phyloP scores from a whole-genome alignment of 1,139 yeast genomes.

The Kurtzmaniella quercitrusa region DNA sequence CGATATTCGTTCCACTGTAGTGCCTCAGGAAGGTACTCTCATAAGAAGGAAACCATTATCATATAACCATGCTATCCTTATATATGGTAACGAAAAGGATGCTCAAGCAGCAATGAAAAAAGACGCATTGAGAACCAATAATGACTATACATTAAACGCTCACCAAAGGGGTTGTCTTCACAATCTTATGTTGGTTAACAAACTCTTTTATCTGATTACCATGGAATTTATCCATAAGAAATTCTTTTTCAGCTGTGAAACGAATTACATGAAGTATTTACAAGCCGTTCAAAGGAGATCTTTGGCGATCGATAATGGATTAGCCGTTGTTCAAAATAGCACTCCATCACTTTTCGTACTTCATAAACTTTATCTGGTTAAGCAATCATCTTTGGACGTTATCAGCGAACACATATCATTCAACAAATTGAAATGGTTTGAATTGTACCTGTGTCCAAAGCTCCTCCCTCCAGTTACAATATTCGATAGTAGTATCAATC shows the following conservation, averaged over 20 bases:
- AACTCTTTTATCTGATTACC: slow-evolving; percentile 58
- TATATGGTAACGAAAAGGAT: slow-evolving; percentile 44
- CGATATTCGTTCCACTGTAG: slow-evolving; percentile 41
- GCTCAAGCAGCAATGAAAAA: slow-evolving; percentile 51
- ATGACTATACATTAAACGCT: slow-evolving; percentile 7
- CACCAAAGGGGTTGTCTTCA: slow-evolving; percentile 26
- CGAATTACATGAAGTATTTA: slow-evolving; percentile 44
- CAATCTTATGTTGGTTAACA: slow-evolving; percentile 66
- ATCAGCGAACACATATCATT: slow-evolving; percentile 30
- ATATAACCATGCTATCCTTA: slow-evolving; percentile 47
- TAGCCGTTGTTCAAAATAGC: slow-evolving; percentile 6
- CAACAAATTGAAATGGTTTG: slow-evolving; percentile 58
- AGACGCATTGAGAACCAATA: slow-evolving; percentile 13
- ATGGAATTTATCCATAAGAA: slow-evolving; percentile 50
- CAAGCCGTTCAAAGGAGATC: neutral
- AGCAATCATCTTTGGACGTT: slow-evolving; percentile 23
- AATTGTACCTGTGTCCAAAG: slow-evolving; percentile 79
- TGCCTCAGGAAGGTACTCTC: slow-evolving; percentile 60
- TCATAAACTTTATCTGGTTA: slow-evolving; percentile 32
- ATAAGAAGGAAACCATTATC: slow-evolving; percentile 65
- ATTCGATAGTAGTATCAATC: slow-evolving; percentile 34
- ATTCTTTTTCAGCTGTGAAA: slow-evolving; percentile 50
- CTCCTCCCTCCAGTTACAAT: slow-evolving; percentile 49
- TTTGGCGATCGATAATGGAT: neutral
- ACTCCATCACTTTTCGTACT: slow-evolving; percentile 32